Percentiles rank a stretch among this genome's conserved stretches.
These are phyloP conservation scores for Hordeum pubiflorum DNA, from an alignment of 202 grass and related monocot species.

Conservation along the genomic window DNA sequence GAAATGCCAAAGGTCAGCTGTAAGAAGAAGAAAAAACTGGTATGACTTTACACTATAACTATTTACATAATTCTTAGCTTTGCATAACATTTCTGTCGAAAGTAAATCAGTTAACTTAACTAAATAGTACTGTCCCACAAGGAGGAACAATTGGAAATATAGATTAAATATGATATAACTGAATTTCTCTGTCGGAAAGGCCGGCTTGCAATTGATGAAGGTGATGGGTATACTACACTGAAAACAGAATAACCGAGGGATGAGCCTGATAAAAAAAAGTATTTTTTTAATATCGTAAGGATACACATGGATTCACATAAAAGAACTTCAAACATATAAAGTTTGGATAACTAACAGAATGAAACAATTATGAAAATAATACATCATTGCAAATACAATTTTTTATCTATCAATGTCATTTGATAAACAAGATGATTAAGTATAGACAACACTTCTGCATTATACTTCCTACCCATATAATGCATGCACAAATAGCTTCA, in stretches of 20 bases:
- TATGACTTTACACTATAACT: background rate
- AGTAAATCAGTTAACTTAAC: background rate
- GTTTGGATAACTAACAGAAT: background rate
- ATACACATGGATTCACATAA: background rate
- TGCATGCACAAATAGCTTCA: conserved; percentile 52
- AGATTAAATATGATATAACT: background rate
- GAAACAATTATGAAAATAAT: background rate
- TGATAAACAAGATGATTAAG: background rate
- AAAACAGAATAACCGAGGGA: background rate
- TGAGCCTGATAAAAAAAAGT: background rate
- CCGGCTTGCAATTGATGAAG: background rate
- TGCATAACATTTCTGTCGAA: background rate
- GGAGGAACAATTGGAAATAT: background rate
- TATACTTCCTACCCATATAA: conserved; percentile 44
- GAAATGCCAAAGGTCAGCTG: background rate
- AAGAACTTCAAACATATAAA: background rate
- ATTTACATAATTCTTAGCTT: background rate
- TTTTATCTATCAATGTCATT: background rate
- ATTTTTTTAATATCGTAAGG: background rate
- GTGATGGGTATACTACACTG: background rate
- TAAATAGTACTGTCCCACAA: background rate
- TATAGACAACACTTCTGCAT: background rate
- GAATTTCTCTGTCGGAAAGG: background rate
- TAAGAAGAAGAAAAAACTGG: background rate
- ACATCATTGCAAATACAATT: background rate